phyloP scores from a whole-genome alignment of 257 asterid genomes.

The Jaltomata sinuosa region DNA sequence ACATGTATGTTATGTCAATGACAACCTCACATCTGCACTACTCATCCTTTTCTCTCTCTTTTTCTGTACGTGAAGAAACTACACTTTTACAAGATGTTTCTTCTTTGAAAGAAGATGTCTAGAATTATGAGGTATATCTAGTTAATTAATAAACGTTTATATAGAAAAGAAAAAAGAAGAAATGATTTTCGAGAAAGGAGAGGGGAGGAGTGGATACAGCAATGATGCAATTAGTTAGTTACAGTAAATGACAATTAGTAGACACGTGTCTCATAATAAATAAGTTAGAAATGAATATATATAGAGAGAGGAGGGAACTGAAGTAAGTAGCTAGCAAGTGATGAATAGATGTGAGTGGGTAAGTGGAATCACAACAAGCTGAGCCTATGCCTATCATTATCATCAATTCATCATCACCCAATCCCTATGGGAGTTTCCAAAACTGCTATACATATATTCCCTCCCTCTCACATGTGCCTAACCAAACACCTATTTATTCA shows the following conservation, averaged over 20 bases:
- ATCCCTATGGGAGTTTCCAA: background rate
- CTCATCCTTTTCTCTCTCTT: too few species aligned
- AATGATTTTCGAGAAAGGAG: too few species aligned
- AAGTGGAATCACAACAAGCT: background rate
- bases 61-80: too few species aligned
- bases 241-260: background rate
- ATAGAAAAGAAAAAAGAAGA: too few species aligned
- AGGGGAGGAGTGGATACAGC: too few species aligned
- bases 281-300: background rate
- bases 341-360: background rate
- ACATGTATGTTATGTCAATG: too few species aligned
- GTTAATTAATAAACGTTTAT: too few species aligned
- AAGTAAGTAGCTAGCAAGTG: background rate
- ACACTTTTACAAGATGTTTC: too few species aligned
- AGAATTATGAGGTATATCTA: too few species aligned
- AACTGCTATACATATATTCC: background rate
- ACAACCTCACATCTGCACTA: too few species aligned
- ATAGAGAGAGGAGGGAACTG: background rate
- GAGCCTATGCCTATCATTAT: background rate
- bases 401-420: background rate
- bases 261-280: background rate
- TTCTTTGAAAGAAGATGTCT: too few species aligned
- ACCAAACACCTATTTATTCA: background rate
- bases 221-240: background rate
- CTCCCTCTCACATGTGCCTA: background rate